Conservation (phyloP, 2,329 filamentous ascomycete species). For the Diaporthe eres region DNA sequence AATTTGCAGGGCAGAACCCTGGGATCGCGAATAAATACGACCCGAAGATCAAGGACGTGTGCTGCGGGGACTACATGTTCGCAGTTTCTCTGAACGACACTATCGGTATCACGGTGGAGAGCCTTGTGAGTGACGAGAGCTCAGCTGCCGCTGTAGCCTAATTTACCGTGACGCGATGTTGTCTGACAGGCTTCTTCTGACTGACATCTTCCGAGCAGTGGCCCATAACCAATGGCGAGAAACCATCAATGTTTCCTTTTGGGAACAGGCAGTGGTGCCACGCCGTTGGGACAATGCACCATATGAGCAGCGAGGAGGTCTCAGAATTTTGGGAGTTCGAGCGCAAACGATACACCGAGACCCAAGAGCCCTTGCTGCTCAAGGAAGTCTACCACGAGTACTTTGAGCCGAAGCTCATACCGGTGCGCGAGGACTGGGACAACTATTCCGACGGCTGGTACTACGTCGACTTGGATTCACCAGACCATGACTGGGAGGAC, state of each 20-base stretch:
- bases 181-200: background rate
- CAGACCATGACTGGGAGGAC: slow-evolving; percentile 49
- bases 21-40: slow-evolving; percentile 64
- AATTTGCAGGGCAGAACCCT: slow-evolving; percentile 57
- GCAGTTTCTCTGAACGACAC: slow-evolving; percentile 62
- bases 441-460: slow-evolving; percentile 62
- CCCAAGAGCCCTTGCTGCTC: slow-evolving; percentile 56
- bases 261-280: slow-evolving; percentile 67
- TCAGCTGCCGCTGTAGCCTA: background rate
- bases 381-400: slow-evolving; percentile 64
- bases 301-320: slow-evolving; percentile 65
- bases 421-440: slow-evolving; percentile 64
- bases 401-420: slow-evolving; percentile 56
- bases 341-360: slow-evolving; percentile 51
- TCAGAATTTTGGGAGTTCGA: slow-evolving; percentile 67
- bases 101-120: slow-evolving; percentile 56
- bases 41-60: slow-evolving; percentile 54
- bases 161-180: background rate
- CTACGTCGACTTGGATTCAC: slow-evolving; percentile 54
- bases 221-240: slow-evolving; percentile 70
- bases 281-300: slow-evolving; percentile 69
- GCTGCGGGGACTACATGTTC: slow-evolving; percentile 68
- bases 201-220: slow-evolving; percentile 51
- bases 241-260: slow-evolving; percentile 65
- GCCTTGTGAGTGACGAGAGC: slow-evolving; percentile 55